These are phyloP conservation scores for Daldinia bambusicola DNA, from an alignment of 495 filamentous ascomycete species.

Conservation along the genomic window DNA sequence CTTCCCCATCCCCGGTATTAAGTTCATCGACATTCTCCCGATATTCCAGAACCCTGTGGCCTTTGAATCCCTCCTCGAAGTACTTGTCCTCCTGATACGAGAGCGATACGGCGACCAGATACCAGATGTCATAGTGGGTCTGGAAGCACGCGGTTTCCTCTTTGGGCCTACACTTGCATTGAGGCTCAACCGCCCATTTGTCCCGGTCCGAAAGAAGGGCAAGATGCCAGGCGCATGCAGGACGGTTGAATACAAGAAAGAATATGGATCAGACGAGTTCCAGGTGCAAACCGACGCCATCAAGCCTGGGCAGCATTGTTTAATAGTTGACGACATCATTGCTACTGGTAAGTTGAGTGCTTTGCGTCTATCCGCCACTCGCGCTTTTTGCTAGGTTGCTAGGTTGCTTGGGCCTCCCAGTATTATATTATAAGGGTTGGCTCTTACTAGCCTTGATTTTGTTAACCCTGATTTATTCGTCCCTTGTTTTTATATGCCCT, in stretches of 20 bases:
- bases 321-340: constrained; percentile 98
- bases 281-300: constrained; percentile 91
- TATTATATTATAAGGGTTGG: constrained; percentile 5
- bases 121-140: constrained; percentile 90
- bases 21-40: constrained; percentile 98
- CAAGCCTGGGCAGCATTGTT: constrained; percentile 85
- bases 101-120: constrained; percentile 61
- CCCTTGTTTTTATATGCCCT: background rate
- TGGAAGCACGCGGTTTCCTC: constrained; percentile 95
- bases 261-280: constrained; percentile 96
- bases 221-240: constrained; percentile 92
- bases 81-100: constrained; percentile 84
- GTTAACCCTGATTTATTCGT: background rate
- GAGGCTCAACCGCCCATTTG: constrained; percentile 86
- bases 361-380: constrained; percentile 11
- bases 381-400: constrained; percentile 21
- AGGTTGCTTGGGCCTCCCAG: background rate
- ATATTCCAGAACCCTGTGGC: constrained; percentile 85
- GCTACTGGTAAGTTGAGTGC: constrained; percentile 79
- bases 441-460: constrained; percentile 2
- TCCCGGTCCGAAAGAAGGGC: constrained; percentile 93
- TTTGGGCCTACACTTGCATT: constrained; percentile 93
- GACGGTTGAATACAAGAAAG: constrained; percentile 88
- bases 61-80: constrained; percentile 81
- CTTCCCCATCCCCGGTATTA: constrained; percentile 92